Percentiles rank a stretch among this genome's conserved stretches.
Evolutionary conservation across 1,139 yeast genomes (phyloP).

Genomic region (Saccharomyces pastorianus): DNA sequence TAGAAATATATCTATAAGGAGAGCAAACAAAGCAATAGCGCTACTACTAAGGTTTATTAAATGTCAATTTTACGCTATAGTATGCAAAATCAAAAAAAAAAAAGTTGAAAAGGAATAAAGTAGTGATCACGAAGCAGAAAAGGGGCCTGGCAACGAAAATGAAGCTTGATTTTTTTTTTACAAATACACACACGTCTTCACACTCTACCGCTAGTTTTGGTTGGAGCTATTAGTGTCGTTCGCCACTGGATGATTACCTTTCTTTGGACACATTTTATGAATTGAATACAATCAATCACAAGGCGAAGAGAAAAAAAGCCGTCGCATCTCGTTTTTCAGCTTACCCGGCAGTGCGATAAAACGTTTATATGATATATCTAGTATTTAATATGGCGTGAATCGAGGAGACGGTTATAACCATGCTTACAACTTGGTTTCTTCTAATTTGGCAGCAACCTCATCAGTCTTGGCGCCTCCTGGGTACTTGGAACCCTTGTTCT

Average conservation of each 20-base stretch:
- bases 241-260: not conserved
- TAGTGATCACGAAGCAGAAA: not conserved
- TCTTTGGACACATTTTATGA: not conserved
- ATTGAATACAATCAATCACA: not conserved
- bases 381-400: not conserved
- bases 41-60: slow-evolving; percentile 5
- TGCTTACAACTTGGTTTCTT: slow-evolving; percentile 21
- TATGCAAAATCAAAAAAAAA: not conserved
- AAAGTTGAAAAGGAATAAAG: not conserved
- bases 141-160: not conserved
- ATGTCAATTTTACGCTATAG: slow-evolving; percentile 1
- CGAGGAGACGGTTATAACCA: not conserved
- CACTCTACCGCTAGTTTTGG: not conserved
- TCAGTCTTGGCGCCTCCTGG: slow-evolving; percentile 46
- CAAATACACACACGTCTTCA: not conserved
- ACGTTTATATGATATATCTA: not conserved
- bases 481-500: slow-evolving; percentile 78
- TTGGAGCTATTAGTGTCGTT: not conserved
- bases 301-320: not conserved
- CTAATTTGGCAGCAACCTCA: slow-evolving; percentile 31
- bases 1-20: not conserved
- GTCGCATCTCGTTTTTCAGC: not conserved
- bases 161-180: not conserved
- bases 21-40: not conserved
- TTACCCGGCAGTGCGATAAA: not conserved